Conservation (phyloP, 2,329 filamentous ascomycete genomes). For the Paraphoma chrysanthemicola region DNA sequence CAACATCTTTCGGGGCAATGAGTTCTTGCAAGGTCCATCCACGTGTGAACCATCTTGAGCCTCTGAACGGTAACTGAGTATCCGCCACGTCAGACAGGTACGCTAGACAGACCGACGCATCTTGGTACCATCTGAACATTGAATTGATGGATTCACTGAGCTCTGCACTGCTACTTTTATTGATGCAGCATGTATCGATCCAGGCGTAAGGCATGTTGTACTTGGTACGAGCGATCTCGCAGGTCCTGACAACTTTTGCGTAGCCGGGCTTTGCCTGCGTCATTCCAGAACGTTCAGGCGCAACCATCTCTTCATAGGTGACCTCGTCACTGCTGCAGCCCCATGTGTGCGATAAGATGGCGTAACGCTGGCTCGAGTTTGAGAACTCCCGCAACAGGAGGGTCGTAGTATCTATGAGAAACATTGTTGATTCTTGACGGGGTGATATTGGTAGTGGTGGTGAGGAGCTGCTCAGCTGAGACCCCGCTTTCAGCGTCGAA, state of each 20-base stretch:
- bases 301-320: constrained; percentile 12
- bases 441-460: too few relatives aligned
- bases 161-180: constrained; percentile 16
- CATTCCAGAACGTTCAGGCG: constrained; percentile 1
- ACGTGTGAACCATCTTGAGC: constrained; percentile 20
- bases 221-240: constrained; percentile 6
- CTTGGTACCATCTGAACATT: constrained; percentile 17
- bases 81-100: constrained; percentile 13
- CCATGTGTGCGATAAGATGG: constrained; percentile 21
- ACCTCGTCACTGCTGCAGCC: constrained; percentile 5
- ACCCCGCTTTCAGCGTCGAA: too few relatives aligned
- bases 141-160: constrained; percentile 12
- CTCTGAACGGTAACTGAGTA: constrained; percentile 4
- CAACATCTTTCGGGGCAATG: constrained; percentile 10
- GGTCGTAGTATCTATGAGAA: constrained; percentile 5
- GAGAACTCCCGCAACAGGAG: constrained; percentile 1
- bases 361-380: constrained; percentile 5
- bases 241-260: constrained; percentile 12
- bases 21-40: constrained; percentile 25
- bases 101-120: constrained; percentile 15
- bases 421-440: background rate
- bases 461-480: too few relatives aligned
- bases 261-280: constrained; percentile 12
- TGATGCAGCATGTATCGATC: constrained; percentile 26
- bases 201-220: constrained; percentile 13